These are phyloP conservation scores for Dipodascopsis uninucleata DNA, from an alignment of 805 yeast genomes.

Conservation along the genomic window DNA sequence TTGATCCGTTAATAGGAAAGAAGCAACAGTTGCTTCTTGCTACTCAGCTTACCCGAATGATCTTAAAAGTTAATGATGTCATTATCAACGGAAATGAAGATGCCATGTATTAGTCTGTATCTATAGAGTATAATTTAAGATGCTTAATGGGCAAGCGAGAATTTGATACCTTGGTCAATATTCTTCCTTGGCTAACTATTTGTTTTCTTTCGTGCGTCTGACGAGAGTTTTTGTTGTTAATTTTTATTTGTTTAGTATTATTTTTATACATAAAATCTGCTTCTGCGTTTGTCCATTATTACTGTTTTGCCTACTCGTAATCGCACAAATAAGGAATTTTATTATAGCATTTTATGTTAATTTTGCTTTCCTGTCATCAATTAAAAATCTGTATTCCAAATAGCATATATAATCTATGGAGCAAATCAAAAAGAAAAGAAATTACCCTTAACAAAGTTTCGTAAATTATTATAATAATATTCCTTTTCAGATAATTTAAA, in stretches of 20 bases:
- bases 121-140: no score
- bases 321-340: no score
- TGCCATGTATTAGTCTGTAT: slow-evolving; percentile 24
- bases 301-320: no score
- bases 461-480: no score
- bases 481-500: no score
- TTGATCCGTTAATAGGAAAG: slow-evolving; percentile 96
- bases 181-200: background rate
- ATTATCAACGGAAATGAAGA: slow-evolving; percentile 84
- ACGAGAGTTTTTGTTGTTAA: background rate
- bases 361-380: no score
- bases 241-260: background rate
- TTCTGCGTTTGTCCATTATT: background rate
- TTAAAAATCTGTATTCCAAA: no score
- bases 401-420: no score
- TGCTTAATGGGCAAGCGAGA: slow-evolving; percentile 2
- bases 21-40: slow-evolving; percentile 93
- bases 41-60: slow-evolving; percentile 97
- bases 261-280: background rate
- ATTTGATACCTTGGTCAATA: background rate
- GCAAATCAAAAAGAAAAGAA: no score
- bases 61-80: slow-evolving; percentile 92
- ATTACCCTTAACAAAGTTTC: no score
- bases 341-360: no score
- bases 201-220: background rate